Percentiles rank a stretch among this genome's conserved stretches.
Evolutionary conservation across 2,329 filamentous ascomycete genomes (phyloP).

Genomic region (Cladorrhinum sp.): DNA sequence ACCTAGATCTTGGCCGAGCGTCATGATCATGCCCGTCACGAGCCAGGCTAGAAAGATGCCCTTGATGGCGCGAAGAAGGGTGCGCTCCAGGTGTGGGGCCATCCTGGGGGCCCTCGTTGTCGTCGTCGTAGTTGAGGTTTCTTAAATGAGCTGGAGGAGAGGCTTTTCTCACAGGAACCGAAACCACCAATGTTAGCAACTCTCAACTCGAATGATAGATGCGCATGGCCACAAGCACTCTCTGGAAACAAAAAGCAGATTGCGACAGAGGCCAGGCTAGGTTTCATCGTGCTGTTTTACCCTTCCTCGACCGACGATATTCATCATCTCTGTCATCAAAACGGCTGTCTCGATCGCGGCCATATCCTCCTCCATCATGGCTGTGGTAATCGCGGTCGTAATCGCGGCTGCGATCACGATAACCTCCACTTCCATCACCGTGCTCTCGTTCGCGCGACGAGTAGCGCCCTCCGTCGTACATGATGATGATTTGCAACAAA

Average conservation of each 20-base stretch:
- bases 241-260: conserved; percentile 4
- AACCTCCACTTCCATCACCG: conserved; percentile 25
- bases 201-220: conserved; percentile 14
- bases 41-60: background rate
- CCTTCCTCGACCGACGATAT: conserved; percentile 49
- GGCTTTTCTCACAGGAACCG: conserved; percentile 19
- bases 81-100: background rate
- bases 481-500: conserved; percentile 27
- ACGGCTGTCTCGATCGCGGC: conserved; percentile 15
- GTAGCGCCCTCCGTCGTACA: conserved; percentile 44
- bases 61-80: background rate
- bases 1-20: background rate
- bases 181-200: conserved; percentile 27
- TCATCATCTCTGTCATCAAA: conserved; percentile 34
- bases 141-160: conserved; percentile 17
- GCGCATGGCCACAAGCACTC: conserved; percentile 3
- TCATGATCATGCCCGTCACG: background rate
- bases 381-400: conserved; percentile 29
- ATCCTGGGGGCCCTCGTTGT: conserved; percentile 8
- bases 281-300: conserved; percentile 26
- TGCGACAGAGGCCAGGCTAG: conserved; percentile 16
- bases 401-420: conserved; percentile 30
- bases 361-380: conserved; percentile 15
- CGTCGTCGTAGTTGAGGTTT: conserved; percentile 29
- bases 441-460: conserved; percentile 27